Evolutionary conservation across 208 protist species (phyloP).

Genomic region (Trypanosoma boissoni): DNA sequence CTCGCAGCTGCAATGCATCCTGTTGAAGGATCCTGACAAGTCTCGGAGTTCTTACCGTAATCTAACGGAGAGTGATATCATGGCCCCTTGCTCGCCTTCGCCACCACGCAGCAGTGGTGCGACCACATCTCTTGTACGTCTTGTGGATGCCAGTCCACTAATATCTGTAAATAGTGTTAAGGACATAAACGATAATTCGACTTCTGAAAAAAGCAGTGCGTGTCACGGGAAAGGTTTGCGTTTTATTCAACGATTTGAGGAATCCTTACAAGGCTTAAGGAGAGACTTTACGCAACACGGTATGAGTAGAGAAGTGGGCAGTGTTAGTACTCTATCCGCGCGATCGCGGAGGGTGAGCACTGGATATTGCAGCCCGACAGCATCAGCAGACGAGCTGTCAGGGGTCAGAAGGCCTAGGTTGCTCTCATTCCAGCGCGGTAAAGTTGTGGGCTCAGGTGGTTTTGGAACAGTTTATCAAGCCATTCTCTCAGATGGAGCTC

Average conservation of each 20-base stretch:
- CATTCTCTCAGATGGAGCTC: conserved; percentile 54
- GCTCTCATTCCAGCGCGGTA: conserved; percentile 57
- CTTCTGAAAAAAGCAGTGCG: too few species aligned
- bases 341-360: not conserved
- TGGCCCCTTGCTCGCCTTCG: too few species aligned
- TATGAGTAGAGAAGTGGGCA: not conserved
- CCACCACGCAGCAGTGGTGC: too few species aligned
- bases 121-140: too few species aligned
- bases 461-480: conserved; percentile 79
- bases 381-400: conserved; percentile 7
- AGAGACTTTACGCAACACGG: not conserved
- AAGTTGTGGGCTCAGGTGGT: conserved; percentile 60
- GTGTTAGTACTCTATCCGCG: not conserved
- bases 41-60: too few species aligned
- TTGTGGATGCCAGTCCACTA: too few species aligned
- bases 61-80: too few species aligned
- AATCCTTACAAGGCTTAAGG: conserved; percentile 4
- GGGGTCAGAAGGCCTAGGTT: conserved; percentile 22
- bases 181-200: too few species aligned
- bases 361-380: not conserved
- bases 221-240: not conserved
- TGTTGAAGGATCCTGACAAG: too few species aligned
- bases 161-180: too few species aligned
- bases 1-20: too few species aligned
- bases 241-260: not conserved